These are phyloP conservation scores for Gossypium herbaceum DNA, from an alignment of 345 rosid genomes.

Conservation along the genomic window DNA sequence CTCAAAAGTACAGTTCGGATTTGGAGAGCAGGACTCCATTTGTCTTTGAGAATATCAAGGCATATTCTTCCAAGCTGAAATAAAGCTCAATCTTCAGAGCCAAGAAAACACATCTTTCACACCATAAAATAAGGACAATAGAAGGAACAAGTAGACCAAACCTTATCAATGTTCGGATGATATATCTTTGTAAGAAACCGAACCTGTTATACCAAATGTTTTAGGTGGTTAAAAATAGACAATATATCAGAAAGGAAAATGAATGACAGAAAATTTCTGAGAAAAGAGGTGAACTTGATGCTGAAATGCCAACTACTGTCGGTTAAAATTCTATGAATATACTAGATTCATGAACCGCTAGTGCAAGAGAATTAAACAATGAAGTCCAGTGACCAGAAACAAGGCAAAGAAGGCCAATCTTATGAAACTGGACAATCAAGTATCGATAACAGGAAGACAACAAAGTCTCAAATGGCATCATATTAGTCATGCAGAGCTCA, in stretches of 20 bases:
- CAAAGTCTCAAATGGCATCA: neutral
- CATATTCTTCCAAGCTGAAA: constrained; percentile 93
- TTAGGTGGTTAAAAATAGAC: neutral
- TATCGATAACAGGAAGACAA: neutral
- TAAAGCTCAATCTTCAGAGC: constrained; percentile 6
- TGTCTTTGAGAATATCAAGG: constrained; percentile 97
- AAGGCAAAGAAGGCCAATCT: neutral
- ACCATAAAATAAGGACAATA: neutral
- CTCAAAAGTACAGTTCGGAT: constrained; percentile 95
- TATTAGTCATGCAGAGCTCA: neutral
- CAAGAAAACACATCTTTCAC: constrained; percentile 12
- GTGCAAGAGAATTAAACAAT: neutral
- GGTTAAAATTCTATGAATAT: constrained; percentile 1
- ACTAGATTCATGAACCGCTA: neutral
- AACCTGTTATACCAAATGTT: constrained; percentile 51
- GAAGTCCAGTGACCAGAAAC: neutral
- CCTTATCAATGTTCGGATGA: constrained; percentile 99
- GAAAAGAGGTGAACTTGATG: neutral
- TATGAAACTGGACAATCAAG: neutral
- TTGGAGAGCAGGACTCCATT: constrained; percentile 99
- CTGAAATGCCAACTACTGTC: neutral
- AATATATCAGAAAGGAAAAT: neutral
- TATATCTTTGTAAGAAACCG: constrained; percentile 97
- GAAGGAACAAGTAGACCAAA: constrained; percentile 20
- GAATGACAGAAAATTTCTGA: neutral